Evolutionary conservation across 108 stramenopile species (phyloP).

Genomic region (Cylindrotheca closterium): DNA sequence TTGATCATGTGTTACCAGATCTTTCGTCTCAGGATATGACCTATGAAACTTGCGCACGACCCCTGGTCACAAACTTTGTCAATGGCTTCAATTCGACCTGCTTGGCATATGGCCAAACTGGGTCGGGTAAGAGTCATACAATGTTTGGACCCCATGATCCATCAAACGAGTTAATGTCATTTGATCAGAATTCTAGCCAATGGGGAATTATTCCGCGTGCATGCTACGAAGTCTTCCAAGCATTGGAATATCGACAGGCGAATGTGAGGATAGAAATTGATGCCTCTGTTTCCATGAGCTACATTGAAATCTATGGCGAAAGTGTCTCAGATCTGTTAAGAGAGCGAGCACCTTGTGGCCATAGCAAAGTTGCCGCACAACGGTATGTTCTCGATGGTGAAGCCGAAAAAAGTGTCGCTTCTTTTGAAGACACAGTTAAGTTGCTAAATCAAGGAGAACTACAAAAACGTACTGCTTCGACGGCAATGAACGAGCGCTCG

Average conservation of each 20-base stretch:
- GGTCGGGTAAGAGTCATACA: conserved; percentile 66
- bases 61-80: conserved; percentile 49
- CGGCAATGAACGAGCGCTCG: conserved; percentile 65
- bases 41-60: conserved; percentile 34
- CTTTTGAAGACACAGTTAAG: conserved; percentile 24
- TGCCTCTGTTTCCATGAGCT: neutral
- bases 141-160: conserved; percentile 59
- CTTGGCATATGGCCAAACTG: conserved; percentile 78
- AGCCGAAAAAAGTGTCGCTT: conserved; percentile 36
- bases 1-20: conserved; percentile 54
- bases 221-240: conserved; percentile 10
- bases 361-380: conserved; percentile 60
- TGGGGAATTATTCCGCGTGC: conserved; percentile 15
- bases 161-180: neutral
- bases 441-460: conserved; percentile 43
- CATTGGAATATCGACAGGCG: conserved; percentile 3
- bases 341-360: conserved; percentile 38
- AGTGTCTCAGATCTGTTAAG: conserved; percentile 56
- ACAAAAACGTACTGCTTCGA: conserved; percentile 58
- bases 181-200: neutral
- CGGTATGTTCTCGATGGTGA: conserved; percentile 53
- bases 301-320: conserved; percentile 67
- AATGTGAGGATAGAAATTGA: neutral
- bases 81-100: conserved; percentile 65
- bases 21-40: conserved; percentile 29